Evolutionary conservation across 108 stramenopile species (phyloP), one percentile per base, ranked within the genome.

Genomic region (Nannochloropsis salina): DNA sequence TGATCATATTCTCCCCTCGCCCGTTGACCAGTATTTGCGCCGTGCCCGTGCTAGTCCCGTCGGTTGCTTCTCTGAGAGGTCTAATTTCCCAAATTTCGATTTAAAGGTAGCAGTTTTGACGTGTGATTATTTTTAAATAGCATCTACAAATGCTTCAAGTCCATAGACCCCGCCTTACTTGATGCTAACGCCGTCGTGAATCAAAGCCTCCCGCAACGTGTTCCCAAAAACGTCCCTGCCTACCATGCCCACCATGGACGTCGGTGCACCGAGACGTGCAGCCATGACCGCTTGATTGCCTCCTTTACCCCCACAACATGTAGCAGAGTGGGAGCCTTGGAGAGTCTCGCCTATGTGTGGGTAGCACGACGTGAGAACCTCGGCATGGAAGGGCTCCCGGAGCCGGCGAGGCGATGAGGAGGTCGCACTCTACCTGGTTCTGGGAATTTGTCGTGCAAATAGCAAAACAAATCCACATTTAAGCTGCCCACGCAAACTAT

Each of bases 251-350:
- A 96, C 94, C 93, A 97, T 94, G 80, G 91, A 85, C 1, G 94
- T 93, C 1, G 85, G 90, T 9, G 91, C 86, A 8, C 91, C 93
- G 22, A 95, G 87, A 31, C 89, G 88, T 12, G 95, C 91, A 1
- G 96, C 95, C 21, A 94, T 94, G 4, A 95, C 93, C 8, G 95
- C 95, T 90, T 97, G 95, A 86, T 97, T 97, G 41, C 94, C 94
- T 41, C 96, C 96, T 85, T 97, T 97, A 21, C 96, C 96, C 31
- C 96, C 96, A 85, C 92, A 90, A 42, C 91, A 86, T 12, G 91
- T 92, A 9, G 90, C 87, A 85, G 95, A 97, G 80, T 91, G 88
- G 11, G 89, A 85, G 47, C 95, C 95, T 74, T 94, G 92, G 47
- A 97, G 86, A 1, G 96, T 97, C 89, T 96, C 93, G 6, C 96